phyloP scores from a whole-genome alignment of 495 filamentous ascomycete species.

The Podospora conica region DNA sequence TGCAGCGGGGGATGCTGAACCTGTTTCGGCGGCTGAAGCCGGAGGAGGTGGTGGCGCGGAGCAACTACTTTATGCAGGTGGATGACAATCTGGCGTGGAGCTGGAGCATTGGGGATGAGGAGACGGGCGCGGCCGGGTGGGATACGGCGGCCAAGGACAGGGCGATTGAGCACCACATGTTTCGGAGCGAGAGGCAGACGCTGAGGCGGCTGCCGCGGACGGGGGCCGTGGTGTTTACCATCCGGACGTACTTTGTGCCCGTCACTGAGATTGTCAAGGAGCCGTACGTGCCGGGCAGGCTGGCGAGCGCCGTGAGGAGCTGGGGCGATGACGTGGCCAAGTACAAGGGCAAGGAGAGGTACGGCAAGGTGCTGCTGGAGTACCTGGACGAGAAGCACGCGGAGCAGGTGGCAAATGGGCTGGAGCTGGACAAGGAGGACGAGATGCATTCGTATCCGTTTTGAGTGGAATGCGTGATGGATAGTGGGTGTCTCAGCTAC shows the following conservation, averaged over 20 bases:
- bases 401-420: conserved; percentile 63
- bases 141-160: conserved; percentile 70
- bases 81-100: conserved; percentile 70
- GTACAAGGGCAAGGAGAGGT: conserved; percentile 82
- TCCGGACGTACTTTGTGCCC: conserved; percentile 72
- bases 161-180: conserved; percentile 68
- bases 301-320: conserved; percentile 70
- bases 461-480: conserved; percentile 29
- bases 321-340: conserved; percentile 79
- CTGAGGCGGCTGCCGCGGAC: conserved; percentile 64
- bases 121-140: conserved; percentile 59
- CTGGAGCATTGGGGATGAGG: conserved; percentile 68
- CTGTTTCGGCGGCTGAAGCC: conserved; percentile 64
- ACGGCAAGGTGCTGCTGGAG: conserved; percentile 71
- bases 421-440: conserved; percentile 56
- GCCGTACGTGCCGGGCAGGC: conserved; percentile 61
- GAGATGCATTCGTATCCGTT: conserved; percentile 39
- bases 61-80: conserved; percentile 74
- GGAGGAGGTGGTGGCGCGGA: conserved; percentile 55
- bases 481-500: background rate
- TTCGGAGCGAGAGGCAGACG: conserved; percentile 74
- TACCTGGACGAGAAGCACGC: conserved; percentile 75
- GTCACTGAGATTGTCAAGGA: conserved; percentile 60
- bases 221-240: conserved; percentile 76
- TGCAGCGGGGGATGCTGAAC: conserved; percentile 79